Base-by-base conservation (phyloP, 1,139 yeast genomes). In the Lodderomyces jiufengensis region DNA sequence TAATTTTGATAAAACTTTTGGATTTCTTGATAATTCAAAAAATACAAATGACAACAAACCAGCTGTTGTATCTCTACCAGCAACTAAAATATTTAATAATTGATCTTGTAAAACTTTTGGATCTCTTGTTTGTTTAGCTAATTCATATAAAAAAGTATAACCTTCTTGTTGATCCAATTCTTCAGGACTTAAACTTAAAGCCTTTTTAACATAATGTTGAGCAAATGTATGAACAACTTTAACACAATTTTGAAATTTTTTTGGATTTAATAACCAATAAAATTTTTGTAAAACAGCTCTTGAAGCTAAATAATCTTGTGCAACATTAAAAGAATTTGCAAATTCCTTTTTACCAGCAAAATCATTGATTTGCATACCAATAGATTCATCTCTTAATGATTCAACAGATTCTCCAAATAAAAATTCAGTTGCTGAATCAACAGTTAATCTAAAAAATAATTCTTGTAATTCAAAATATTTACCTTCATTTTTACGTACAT, bases 61-160 rank as follows among this genome's bases (percentile, higher is more conserved):
- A 1, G 81, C 80, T 12, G 81, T 76, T 31, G 82, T 76, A 50
- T 75, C 80, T 49, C 80, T 61, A 13, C 78, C 80, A 18, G 80
- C 80, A 20, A 75, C 56, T 40, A 76, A 54, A 43, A 76, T 70
- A 45, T 73, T 73, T 45, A 76, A 57, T 27, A 71, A 61, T 51
- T 75, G 79, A 47, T 73, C 77, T 34, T 77, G 63, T 45, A 76
- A 63, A n/a, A 66, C 59, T 25, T 46, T 54, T 6, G 74, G 76
- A 49, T 76, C 69, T 38, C 69, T 61, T 1, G 80, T 73, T 44
- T 70, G 70, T 47, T 72, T 70, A 24, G 60, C 73, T 44, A 76
- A 62, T 46, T 73, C 79, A 42, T 69, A 69, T 44, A 75, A 61
- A 50, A 76, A 74, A 14, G 71, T 62, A 44, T 73, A 73, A 16